These are phyloP conservation scores for Anthracocystis panici-leucophaei DNA, from an alignment of 1,284 basidiomycete genomes.

Conservation along the genomic window DNA sequence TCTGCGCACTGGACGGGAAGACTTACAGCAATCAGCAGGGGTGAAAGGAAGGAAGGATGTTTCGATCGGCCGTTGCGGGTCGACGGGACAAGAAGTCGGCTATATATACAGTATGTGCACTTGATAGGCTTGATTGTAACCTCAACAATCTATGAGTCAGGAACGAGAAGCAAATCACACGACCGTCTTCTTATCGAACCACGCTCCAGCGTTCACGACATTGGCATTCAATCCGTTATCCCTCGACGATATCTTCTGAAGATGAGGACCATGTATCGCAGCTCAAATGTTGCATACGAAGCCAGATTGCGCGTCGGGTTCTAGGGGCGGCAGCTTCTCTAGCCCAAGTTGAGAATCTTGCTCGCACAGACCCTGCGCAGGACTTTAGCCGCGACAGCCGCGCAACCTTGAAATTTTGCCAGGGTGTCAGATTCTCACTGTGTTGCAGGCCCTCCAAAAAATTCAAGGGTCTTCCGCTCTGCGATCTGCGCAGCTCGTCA, in stretches of 20 bases:
- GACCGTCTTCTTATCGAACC: neutral
- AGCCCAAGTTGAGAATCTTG: slow-evolving; percentile 17
- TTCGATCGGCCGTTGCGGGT: no score
- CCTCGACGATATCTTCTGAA: no score
- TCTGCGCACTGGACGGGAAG: no score
- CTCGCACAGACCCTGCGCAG: slow-evolving; percentile 12
- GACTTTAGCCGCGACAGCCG: slow-evolving; percentile 15
- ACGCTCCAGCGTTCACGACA: no score
- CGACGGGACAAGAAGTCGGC: no score
- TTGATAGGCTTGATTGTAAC: neutral
- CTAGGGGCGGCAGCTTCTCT: slow-evolving; percentile 48
- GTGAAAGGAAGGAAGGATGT: no score
- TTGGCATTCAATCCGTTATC: no score
- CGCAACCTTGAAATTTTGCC: neutral
- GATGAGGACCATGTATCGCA: no score
- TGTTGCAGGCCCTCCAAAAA: no score
- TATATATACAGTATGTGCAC: neutral
- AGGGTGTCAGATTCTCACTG: neutral
- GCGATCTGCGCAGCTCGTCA: no score
- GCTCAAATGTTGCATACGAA: no score
- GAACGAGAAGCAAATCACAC: neutral
- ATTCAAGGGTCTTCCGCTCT: slow-evolving; percentile 10
- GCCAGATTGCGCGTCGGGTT: slow-evolving; percentile 32
- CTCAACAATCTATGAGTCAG: slow-evolving; percentile 1
- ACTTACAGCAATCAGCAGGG: no score